These are phyloP conservation scores for Rhizophagus clarus DNA, from an alignment of 192 early-diverging fungal genomes.

Conservation along the genomic window DNA sequence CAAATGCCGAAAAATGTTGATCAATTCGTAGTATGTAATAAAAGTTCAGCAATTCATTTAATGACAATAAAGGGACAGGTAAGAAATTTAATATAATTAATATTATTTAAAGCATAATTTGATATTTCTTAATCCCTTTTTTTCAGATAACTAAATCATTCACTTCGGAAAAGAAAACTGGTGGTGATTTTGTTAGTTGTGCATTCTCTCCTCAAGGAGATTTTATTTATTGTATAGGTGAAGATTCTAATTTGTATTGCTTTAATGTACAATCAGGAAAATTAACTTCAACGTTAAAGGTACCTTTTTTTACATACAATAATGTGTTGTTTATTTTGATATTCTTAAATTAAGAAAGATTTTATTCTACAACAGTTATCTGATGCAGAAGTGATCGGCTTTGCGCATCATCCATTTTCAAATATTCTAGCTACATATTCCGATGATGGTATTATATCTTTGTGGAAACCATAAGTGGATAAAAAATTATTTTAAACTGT, in stretches of 20 bases:
- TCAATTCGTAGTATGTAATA: conserved; percentile 78
- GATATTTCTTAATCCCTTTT: neutral
- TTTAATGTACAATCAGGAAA: conserved; percentile 68
- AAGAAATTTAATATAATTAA: neutral
- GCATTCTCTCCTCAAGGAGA: conserved; percentile 78
- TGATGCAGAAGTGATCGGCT: conserved; percentile 74
- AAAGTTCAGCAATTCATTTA: conserved; percentile 73
- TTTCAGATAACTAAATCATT: conserved; percentile 44
- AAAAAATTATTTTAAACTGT: too few species aligned
- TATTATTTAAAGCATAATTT: neutral
- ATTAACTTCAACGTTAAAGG: conserved; percentile 47
- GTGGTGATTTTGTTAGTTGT: conserved; percentile 56
- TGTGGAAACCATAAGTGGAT: conserved; percentile 58
- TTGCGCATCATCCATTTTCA: conserved; percentile 80
- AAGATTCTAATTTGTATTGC: conserved; percentile 67
- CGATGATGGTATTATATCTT: conserved; percentile 66
- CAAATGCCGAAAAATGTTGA: conserved; percentile 65
- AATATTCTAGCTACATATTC: conserved; percentile 74
- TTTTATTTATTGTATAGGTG: conserved; percentile 76
- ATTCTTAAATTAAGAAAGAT: neutral
- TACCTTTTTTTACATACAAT: conserved; percentile 28
- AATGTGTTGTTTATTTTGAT: neutral
- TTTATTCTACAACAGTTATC: conserved; percentile 45
- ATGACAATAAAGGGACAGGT: conserved; percentile 63
- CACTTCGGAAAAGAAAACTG: conserved; percentile 50